These are phyloP conservation scores for Phoma sp. DNA, from an alignment of 2,329 filamentous ascomycete species.

Conservation along the genomic window DNA sequence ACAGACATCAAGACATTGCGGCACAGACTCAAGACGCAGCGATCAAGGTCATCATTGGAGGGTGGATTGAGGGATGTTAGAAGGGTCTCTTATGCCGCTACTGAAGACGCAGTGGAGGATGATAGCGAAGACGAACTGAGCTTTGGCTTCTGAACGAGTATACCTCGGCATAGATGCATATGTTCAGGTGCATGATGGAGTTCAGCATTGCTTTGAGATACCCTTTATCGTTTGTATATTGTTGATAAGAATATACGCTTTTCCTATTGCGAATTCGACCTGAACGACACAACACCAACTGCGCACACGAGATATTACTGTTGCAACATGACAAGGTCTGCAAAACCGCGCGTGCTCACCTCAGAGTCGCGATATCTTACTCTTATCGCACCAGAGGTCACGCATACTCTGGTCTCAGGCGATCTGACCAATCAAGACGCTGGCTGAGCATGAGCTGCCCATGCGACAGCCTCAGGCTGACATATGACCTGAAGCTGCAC, in stretches of 20 bases:
- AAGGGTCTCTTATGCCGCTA: slow-evolving; percentile 20
- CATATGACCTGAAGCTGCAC: slow-evolving; percentile 1
- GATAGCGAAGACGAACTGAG: slow-evolving; percentile 13
- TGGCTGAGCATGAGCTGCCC: background rate
- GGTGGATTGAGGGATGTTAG: slow-evolving; percentile 25
- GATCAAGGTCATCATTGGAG: slow-evolving; percentile 18
- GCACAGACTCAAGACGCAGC: slow-evolving; percentile 17
- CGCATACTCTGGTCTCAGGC: slow-evolving; percentile 4
- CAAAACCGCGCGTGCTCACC: slow-evolving; percentile 12
- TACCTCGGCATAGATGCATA: background rate
- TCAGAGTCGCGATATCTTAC: slow-evolving; percentile 4
- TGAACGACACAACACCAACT: background rate
- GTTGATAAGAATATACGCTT: background rate
- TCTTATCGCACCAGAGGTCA: slow-evolving; percentile 21
- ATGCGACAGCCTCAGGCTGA: background rate
- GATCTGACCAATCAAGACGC: background rate
- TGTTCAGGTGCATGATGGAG: background rate
- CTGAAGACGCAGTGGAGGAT: background rate
- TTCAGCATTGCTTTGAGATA: background rate
- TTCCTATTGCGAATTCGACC: background rate
- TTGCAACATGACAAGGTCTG: background rate
- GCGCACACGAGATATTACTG: too few relatives aligned
- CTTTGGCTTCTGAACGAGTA: slow-evolving; percentile 1
- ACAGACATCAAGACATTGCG: slow-evolving; percentile 14
- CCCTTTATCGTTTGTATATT: background rate